Evolutionary conservation across 23 red algal species (phyloP).

Genomic region (Gracilaria vermiculophylla): DNA sequence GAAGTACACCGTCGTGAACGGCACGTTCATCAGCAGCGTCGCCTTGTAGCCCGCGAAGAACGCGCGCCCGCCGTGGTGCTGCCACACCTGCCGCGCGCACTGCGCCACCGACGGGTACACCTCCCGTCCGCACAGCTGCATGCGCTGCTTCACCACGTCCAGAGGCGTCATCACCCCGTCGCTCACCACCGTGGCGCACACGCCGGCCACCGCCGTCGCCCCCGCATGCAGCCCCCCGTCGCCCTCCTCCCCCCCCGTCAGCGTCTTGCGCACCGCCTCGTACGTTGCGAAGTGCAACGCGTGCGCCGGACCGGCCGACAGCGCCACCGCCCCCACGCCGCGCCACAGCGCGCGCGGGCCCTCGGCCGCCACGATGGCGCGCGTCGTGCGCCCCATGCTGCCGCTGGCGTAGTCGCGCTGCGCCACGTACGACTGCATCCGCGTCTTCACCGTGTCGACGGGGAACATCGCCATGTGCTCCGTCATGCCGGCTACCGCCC

Average conservation of each 20-base stretch:
- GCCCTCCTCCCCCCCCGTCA: neutral
- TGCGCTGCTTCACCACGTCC: constrained; percentile 96
- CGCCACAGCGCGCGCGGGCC: constrained; percentile 75
- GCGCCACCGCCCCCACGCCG: constrained; percentile 74
- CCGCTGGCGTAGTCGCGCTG: neutral
- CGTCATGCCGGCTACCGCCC: constrained; percentile 83
- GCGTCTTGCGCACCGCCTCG: constrained; percentile 52
- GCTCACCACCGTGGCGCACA: constrained; percentile 71
- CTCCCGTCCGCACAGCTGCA: constrained; percentile 61
- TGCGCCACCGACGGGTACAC: constrained; percentile 30
- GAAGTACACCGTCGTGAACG: constrained; percentile 85
- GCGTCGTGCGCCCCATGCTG: neutral
- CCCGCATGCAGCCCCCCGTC: constrained; percentile 36
- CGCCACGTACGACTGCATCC: constrained; percentile 90
- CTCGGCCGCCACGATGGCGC: neutral
- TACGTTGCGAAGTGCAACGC: constrained; percentile 89
- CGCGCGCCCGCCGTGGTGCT: constrained; percentile 63
- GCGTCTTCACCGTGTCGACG: constrained; percentile 94
- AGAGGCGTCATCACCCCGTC: constrained; percentile 92
- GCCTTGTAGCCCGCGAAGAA: constrained; percentile 88
- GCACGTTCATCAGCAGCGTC: constrained; percentile 93
- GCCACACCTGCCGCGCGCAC: constrained; percentile 62
- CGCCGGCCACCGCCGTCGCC: constrained; percentile 74
- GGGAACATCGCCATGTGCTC: constrained; percentile 93
- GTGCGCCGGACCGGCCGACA: constrained; percentile 91